A percentile compares a stretch with the other conserved stretches of the same genome.
These are phyloP conservation scores for Uromyces viciae-fabae DNA, from an alignment of 1,284 basidiomycete species.

Conservation along the genomic window DNA sequence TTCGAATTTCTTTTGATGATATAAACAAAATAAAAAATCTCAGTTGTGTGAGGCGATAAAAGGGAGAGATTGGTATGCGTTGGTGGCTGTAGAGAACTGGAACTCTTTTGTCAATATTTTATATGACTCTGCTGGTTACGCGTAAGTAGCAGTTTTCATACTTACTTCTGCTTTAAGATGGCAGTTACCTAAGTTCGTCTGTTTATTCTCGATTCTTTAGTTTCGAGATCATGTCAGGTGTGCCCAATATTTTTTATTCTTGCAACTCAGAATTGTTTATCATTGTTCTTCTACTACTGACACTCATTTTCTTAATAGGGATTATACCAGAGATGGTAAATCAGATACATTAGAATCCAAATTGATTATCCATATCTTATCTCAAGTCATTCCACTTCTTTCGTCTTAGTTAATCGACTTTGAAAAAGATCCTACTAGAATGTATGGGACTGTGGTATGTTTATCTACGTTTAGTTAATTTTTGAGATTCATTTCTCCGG, in stretches of 20 bases:
- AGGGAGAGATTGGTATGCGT: constrained; percentile 43
- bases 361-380: no score
- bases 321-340: constrained; percentile 43
- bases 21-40: no score
- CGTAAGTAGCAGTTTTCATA: constrained; percentile 5
- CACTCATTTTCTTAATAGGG: background rate
- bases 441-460: constrained; percentile 24
- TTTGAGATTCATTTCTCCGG: background rate
- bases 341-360: background rate
- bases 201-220: constrained; percentile 9
- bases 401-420: constrained; percentile 40
- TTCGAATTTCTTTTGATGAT: background rate
- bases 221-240: constrained; percentile 38
- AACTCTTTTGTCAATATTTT: constrained; percentile 42
- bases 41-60: constrained; percentile 37
- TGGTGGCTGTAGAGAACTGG: constrained; percentile 44
- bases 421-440: constrained; percentile 41
- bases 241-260: background rate
- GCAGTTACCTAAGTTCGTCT: no score
- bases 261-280: background rate
- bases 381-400: background rate
- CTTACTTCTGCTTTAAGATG: no score
- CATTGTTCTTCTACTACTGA: background rate
- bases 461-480: background rate
- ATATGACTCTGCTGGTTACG: constrained; percentile 40